Base-by-base conservation (phyloP, 345 rosid genomes). In the Clausena lansium region DNA sequence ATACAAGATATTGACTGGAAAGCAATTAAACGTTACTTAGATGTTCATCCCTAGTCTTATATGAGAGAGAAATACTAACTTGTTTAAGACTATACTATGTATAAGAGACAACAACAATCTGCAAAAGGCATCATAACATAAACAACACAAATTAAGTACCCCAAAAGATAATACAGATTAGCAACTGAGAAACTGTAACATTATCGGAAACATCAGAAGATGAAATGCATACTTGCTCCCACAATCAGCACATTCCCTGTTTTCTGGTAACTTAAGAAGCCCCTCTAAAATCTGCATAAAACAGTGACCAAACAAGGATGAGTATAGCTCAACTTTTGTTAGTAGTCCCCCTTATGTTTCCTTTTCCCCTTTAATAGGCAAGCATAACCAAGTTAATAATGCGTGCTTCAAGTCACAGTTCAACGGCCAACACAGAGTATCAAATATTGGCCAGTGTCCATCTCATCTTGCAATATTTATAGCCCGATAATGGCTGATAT, bases 221-320 rank as follows among this genome's bases (percentile, higher is more conserved):
- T 19, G n/a, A 61, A 71, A 68, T 55, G 70, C 80, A 52, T 83
- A 89, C 92, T 80, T 89, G 83, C 73, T 76, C 78, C 74, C 77
- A 84, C 91, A 89, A 41, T 89, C 92, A 13, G 92, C 92, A 57
- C 92, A 89, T 76, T 89, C 87, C 79, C 83, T 79, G 73, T 86
- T 89, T 68, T 86, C 91, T 17, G 87, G 89, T 58, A 89, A 83
- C 77, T 85, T 87, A 69, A 89, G 79, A 63, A 89, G 91, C 10
- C 84, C 84, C 59, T 89, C 92, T 62, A 89, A 79, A 32, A 89
- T 85, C 91, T 89, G 88, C 80, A 79, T 19, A 59, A 25, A 67
- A 64, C 54, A 50, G 60, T 45, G 13, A 50, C 35, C n/a, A 59
- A 70, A 28, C 36, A 20, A 39, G 2, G 9, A 35, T 33, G 17